phyloP scores from a whole-genome alignment of 2,329 filamentous ascomycete genomes.

The Pseudopithomyces chartarum region DNA sequence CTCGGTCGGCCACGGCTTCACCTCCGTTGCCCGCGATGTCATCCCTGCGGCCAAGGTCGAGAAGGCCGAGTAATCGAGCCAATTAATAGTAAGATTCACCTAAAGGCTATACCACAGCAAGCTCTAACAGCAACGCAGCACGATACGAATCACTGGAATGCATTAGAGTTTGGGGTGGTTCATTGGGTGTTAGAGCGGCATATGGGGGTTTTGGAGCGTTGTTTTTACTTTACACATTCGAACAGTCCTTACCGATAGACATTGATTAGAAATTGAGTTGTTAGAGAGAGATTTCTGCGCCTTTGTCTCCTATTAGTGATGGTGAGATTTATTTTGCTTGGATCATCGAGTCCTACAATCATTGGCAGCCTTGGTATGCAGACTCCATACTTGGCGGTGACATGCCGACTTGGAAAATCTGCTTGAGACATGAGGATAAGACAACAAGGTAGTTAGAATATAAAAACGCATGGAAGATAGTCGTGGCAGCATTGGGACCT shows the following conservation, averaged over 20 bases:
- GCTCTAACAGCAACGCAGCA: neutral
- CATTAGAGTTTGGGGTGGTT: neutral
- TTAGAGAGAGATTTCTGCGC: neutral
- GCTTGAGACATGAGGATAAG: too few relatives aligned
- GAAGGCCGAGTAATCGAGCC: neutral
- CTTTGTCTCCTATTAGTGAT: too few relatives aligned
- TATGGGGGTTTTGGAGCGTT: neutral
- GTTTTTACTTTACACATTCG: neutral
- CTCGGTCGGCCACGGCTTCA: conserved; percentile 4
- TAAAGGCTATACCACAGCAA: neutral
- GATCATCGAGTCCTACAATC: too few relatives aligned
- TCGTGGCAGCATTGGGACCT: too few relatives aligned
- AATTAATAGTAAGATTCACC: neutral
- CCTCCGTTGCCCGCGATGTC: conserved; percentile 3
- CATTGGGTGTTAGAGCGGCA: neutral
- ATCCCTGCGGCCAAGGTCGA: neutral
- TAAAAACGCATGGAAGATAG: too few relatives aligned
- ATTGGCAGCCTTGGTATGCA: too few relatives aligned
- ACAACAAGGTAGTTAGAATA: too few relatives aligned
- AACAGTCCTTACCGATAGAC: conserved; percentile 3
- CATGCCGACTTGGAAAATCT: too few relatives aligned
- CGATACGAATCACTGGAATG: neutral
- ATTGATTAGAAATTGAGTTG: neutral
- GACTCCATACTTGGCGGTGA: too few relatives aligned
- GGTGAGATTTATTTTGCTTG: too few relatives aligned